These are phyloP conservation scores for Mycena vitilis DNA, from an alignment of 768 basidiomycete genomes.

Conservation along the genomic window DNA sequence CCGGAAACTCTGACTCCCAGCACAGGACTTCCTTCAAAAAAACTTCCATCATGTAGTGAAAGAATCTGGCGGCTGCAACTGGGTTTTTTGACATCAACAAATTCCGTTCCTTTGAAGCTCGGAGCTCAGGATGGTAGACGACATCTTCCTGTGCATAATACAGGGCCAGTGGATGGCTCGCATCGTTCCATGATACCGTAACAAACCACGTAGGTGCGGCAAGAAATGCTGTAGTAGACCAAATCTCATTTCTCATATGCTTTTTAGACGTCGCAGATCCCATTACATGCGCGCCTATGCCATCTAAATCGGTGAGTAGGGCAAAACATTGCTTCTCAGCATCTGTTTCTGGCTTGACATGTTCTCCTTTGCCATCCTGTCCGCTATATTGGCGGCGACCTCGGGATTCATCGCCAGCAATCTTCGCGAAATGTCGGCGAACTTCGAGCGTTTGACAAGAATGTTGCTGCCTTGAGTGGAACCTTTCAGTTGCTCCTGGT, in stretches of 20 bases:
- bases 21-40: slow-evolving; percentile 45
- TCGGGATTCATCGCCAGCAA: slow-evolving; percentile 34
- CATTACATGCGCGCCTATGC: background rate
- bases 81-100: slow-evolving; percentile 38
- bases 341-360: slow-evolving; percentile 34
- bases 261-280: slow-evolving; percentile 37
- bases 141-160: slow-evolving; percentile 11
- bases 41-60: slow-evolving; percentile 44
- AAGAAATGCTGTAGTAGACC: slow-evolving; percentile 3
- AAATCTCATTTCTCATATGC: slow-evolving; percentile 27
- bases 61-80: slow-evolving; percentile 46
- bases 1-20: slow-evolving; percentile 24
- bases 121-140: background rate
- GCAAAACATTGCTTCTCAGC: slow-evolving; percentile 49
- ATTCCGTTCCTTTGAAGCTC: background rate
- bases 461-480: slow-evolving; percentile 44
- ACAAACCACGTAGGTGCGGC: slow-evolving; percentile 24
- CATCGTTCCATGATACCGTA: background rate
- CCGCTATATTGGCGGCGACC: slow-evolving; percentile 37
- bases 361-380: slow-evolving; percentile 40
- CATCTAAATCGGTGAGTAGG: slow-evolving; percentile 34
- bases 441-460: slow-evolving; percentile 40
- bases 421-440: slow-evolving; percentile 40
- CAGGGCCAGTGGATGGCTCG: background rate
- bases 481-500: slow-evolving; percentile 44